Percentiles rank a stretch among this genome's conserved stretches.
Conservation (phyloP, 73 alveolate species). For the Breviolum minutum region DNA sequence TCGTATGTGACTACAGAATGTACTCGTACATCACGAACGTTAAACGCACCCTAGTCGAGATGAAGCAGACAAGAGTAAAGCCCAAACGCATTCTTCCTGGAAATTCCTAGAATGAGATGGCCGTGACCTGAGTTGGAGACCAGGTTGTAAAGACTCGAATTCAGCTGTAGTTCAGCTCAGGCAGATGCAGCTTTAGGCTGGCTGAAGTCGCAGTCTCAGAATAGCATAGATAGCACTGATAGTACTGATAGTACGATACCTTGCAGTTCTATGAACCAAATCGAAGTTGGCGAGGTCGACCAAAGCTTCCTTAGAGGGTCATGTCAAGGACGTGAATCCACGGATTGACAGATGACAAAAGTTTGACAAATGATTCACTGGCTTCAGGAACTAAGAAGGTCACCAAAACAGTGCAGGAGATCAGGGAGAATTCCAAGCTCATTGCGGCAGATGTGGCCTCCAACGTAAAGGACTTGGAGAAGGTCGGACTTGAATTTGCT, state of each 20-base stretch:
- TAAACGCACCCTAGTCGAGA: no score
- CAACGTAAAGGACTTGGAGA: constrained; percentile 50
- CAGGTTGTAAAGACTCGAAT: background rate
- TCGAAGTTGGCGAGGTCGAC: background rate
- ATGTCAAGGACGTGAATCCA: constrained; percentile 3
- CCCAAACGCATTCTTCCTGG: no score
- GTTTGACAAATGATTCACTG: no score
- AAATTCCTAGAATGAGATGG: background rate
- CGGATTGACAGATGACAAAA: background rate
- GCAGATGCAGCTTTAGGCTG: constrained; percentile 19
- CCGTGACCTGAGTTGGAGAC: background rate
- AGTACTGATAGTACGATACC: background rate
- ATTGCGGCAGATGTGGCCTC: constrained; percentile 79
- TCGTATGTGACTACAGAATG: no score
- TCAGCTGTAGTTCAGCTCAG: background rate
- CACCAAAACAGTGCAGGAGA: background rate
- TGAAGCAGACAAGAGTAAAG: no score
- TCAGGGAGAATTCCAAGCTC: constrained; percentile 72
- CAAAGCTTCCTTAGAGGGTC: constrained; percentile 54
- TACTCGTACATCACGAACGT: no score
- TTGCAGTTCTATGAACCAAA: no score
- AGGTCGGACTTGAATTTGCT: background rate
- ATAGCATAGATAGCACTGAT: background rate
- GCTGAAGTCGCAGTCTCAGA: constrained; percentile 27
- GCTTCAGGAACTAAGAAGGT: background rate